A percentile compares a stretch with the other conserved stretches of the same genome.
phyloP scores from a whole-genome alignment of 495 filamentous ascomycete genomes.

The Tricharina praecox region DNA sequence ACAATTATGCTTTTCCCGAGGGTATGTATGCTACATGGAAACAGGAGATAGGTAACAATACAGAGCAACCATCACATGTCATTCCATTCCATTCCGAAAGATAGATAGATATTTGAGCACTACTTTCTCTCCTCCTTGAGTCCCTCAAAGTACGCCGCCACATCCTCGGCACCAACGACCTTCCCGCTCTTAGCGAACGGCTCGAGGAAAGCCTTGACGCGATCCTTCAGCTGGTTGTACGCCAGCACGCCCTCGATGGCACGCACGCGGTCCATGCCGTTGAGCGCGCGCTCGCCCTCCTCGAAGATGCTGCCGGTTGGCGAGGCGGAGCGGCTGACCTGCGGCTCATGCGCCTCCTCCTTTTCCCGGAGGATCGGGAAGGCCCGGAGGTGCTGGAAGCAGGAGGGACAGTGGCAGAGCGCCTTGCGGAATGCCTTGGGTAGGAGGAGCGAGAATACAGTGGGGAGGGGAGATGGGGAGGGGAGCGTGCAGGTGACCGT shows the following conservation, averaged over 20 bases:
- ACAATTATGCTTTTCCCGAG: too few species aligned
- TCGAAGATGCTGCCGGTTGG: slow-evolving; percentile 62
- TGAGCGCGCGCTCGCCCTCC: slow-evolving; percentile 74
- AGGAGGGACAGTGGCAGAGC: slow-evolving; percentile 59
- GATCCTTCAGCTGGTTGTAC: slow-evolving; percentile 87
- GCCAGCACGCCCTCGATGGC: slow-evolving; percentile 97
- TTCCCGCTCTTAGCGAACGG: slow-evolving; percentile 83
- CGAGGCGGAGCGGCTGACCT: slow-evolving; percentile 38
- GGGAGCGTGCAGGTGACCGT: slow-evolving; percentile 26
- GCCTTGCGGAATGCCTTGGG: slow-evolving; percentile 54
- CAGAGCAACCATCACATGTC: too few species aligned
- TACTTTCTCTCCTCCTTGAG: slow-evolving; percentile 27
- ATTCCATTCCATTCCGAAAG: too few species aligned
- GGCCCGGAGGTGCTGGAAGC: slow-evolving; percentile 51
- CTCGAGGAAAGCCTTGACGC: slow-evolving; percentile 76
- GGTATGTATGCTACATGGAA: too few species aligned
- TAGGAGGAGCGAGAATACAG: slow-evolving; percentile 60
- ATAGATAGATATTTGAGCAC: too few species aligned
- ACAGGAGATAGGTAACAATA: too few species aligned
- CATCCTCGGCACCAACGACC: slow-evolving; percentile 79
- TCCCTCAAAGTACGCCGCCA: slow-evolving; percentile 89
- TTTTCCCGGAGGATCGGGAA: slow-evolving; percentile 77
- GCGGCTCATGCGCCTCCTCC: slow-evolving; percentile 83
- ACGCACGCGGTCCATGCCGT: slow-evolving; percentile 72
- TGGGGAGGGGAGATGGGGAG: slow-evolving; percentile 32